Evolutionary conservation across 2,329 filamentous ascomycete species (phyloP), one percentile per base, ranked within the genome.

Genomic region (Sclerotinia borealis): DNA sequence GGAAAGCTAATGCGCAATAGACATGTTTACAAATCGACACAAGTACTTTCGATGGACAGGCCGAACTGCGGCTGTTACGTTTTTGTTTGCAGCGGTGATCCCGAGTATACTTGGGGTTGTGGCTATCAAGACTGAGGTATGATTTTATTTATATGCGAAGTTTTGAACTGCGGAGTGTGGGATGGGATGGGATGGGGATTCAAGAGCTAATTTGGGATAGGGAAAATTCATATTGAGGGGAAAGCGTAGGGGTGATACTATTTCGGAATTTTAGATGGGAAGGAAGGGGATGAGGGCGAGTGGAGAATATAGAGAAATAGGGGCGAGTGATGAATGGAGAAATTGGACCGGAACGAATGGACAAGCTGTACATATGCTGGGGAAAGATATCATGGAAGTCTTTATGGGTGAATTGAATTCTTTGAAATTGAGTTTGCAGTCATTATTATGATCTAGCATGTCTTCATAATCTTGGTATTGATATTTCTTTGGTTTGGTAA

Each of bases 11-110:
- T 49, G 13, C 22, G 55, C 8, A 31, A 19, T 43, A 43, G 93
- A 89, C 76, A 90, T 97, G 86, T 85, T 84, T 73, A 81, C 84
- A 73, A 92, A 91, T 81, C 89, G 95, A 69, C 89, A 93, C 85
- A 92, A 92, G 79, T 96, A 91, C 85, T 99, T 98, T 85, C 85
- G 92, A 77, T 98, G 92, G 91, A 98, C 90, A 41, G 84, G 86
- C 59, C 84, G 90, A 73, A 96, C 92, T 51, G 92, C 91, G 36
- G 86, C 85, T 79, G 77, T 97, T 73, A 87, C 88, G 5, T 85
- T 97, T 75, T 81, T 88, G 68, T 97, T 93, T 77, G 83, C 89
- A 64, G 79, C 87, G 39, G 79, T 88, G 61, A 84, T 97, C 49
- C 95, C 95, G 9, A 77, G 79, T 47, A 80, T 90, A 63, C 72